Evolutionary conservation across 2,329 filamentous ascomycete species (phyloP), one percentile per base, ranked within the genome.

Genomic region (Phialophora chinensis): DNA sequence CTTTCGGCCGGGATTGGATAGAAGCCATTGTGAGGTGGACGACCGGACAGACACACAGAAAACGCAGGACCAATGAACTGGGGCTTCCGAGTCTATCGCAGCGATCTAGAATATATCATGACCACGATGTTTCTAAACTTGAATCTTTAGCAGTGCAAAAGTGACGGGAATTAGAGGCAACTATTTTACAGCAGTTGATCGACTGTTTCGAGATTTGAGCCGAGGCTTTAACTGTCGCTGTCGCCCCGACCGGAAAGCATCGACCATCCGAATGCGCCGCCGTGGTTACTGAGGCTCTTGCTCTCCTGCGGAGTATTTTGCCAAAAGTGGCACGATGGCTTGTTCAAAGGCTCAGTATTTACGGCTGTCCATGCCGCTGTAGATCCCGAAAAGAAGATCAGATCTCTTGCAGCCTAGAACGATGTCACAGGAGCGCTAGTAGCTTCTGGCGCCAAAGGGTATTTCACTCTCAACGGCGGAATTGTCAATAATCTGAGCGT

Each of bases 1-100:
- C 91, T 73, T 91, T 90, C 33, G 91, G 91, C 65, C 63, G 62
- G 54, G 58, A 38, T 25, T 66, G 66, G 14, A n/a, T 8, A 8
- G 38, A 44, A 44, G 38, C 38, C 38, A 44, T 44, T 44, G 38
- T 44, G 38, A 44, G 38, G 10, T n/a, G 17, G 38, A 8, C 17
- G 2, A 6, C 3, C 11, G 10, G 47, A 50, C 20, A 2, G 17
- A 49, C 23, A 23, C 20, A 25, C 2, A 20, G 47, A 7, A 17
- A 17, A 23, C 25, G 10, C 20, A 52, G 49, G 20, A 52, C 11
- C 3, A 29, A 27, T 23, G 8, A 23, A 23, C 23, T 29, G 49
- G 10, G 25, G 20, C 11, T 27, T 27, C 4, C 11, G 20, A 12
- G 17, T 7, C 17, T 44, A 44, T 44, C 38, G 38, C 14, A 20